Base-by-base conservation (phyloP, 768 basidiomycete genomes). In the Xanthoconium purpureum region DNA sequence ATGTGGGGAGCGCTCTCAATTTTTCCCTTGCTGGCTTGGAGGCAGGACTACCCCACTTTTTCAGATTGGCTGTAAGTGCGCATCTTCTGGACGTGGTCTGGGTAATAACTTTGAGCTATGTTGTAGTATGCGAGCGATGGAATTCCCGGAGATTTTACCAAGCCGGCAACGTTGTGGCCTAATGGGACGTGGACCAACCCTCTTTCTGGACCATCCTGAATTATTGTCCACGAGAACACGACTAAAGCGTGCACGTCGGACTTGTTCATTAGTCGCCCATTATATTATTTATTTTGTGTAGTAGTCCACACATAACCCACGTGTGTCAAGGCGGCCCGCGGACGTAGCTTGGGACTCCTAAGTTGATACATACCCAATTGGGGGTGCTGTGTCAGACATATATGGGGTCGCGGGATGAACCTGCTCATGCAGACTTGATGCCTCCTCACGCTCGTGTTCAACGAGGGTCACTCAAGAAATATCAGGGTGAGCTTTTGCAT, bases 171-270 rank as follows among this genome's bases (percentile, higher is more conserved):
- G 5, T 73, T 89, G 50, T 87, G 83, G 77, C 82, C 85, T 3
- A 93, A 94, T 67, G 88, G 88, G 49, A 91, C 89, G 15, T 94
- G 89, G 89, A 77, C 84, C 42, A 80, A 91, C 66, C 84, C 93
- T 24, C 71, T 76, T 18, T 76, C 83, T 12, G 92, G 91, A n/a
- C 77, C 87, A 47, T 85, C 88, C 12, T 62, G 30, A 57, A 33
- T 44, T 51, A n/a, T 45, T 47, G 29, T 40, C 6, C 6, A 14
- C n/a, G 17, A 33, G 45, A 40, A 37, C 12, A 28, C 32, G 20
- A 20, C 8, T 20, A 15, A n/a, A n/a, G 49, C 6, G 13, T 20
- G 35, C 29, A 54, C 8, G 2, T 13, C 11, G 33, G 24, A 40
- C 3, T 32, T 45, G 24, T 15, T 38, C 20, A 13, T 24, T 35